These are phyloP conservation scores for Patellaria atrata DNA, from an alignment of 495 filamentous ascomycete species.

Conservation along the genomic window DNA sequence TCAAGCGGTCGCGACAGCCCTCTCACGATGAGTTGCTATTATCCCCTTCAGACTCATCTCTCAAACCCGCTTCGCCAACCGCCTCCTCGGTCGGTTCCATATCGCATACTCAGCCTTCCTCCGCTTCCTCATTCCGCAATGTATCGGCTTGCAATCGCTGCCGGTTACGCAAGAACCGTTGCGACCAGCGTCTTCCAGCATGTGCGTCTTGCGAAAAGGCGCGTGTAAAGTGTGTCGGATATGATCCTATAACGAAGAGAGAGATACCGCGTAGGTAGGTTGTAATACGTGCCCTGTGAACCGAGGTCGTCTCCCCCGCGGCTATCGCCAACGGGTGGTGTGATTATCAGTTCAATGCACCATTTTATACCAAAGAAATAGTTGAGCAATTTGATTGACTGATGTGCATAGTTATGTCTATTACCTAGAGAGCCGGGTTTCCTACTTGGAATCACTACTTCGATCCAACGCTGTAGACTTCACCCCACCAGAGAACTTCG, in stretches of 20 bases:
- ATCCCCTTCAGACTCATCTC: too few species aligned
- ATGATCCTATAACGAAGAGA: conserved; percentile 88
- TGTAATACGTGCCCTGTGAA: not conserved
- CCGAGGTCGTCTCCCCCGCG: too few species aligned
- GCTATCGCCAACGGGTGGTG: too few species aligned
- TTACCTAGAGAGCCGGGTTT: conserved; percentile 76
- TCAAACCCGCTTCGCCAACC: conserved; percentile 14
- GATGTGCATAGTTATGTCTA: conserved; percentile 69
- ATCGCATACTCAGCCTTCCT: conserved; percentile 20
- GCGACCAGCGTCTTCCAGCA: conserved; percentile 79
- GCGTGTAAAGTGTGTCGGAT: conserved; percentile 76
- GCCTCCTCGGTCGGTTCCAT: conserved; percentile 7
- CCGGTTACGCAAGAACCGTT: conserved; percentile 82
- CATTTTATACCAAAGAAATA: too few species aligned
- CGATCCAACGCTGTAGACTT: conserved; percentile 54
- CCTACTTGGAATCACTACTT: conserved; percentile 69
- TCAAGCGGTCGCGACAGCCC: too few species aligned
- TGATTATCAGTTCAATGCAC: too few species aligned
- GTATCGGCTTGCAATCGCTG: conserved; percentile 93
- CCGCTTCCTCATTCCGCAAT: conserved; percentile 66
- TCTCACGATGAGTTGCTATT: too few species aligned
- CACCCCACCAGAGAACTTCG: conserved; percentile 62
- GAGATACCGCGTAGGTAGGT: conserved; percentile 71
- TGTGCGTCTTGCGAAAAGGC: conserved; percentile 88
- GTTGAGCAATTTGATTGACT: conserved; percentile 4